A percentile compares a stretch with the other conserved stretches of the same genome.
Conservation (phyloP, 768 basidiomycete genomes). For the Albatrellus ellisii region DNA sequence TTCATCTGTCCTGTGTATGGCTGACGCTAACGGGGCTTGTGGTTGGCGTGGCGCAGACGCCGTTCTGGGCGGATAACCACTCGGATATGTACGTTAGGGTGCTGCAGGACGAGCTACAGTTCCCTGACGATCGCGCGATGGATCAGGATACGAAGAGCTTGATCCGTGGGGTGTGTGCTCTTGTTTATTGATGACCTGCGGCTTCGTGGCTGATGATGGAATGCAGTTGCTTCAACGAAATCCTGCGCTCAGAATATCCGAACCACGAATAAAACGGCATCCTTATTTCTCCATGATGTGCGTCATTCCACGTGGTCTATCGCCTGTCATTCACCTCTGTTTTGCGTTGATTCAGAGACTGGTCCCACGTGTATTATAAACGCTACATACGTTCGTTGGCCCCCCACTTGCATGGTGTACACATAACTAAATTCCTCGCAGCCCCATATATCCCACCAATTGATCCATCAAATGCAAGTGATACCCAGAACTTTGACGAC, state of each 20-base stretch:
- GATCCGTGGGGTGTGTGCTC: conserved; percentile 71
- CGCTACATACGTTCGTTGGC: conserved; percentile 76
- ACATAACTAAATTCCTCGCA: conserved; percentile 19
- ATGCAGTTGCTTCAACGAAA: conserved; percentile 81
- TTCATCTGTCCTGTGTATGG: conserved; percentile 1
- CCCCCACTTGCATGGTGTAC: conserved; percentile 3
- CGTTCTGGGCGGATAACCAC: conserved; percentile 87
- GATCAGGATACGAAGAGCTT: conserved; percentile 93
- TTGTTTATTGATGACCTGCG: neutral
- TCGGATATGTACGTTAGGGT: conserved; percentile 93
- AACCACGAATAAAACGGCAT: conserved; percentile 88
- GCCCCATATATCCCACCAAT: conserved; percentile 91
- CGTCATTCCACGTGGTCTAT: conserved; percentile 19
- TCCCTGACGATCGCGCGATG: conserved; percentile 84
- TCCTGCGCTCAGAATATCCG: conserved; percentile 80
- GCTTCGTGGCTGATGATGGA: conserved; percentile 2
- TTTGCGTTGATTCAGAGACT: conserved; percentile 44
- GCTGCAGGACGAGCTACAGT: conserved; percentile 78
- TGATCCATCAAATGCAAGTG: conserved; percentile 82
- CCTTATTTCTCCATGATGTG: conserved; percentile 94
- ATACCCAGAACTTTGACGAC: conserved; percentile 97
- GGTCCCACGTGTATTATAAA: conserved; percentile 90
- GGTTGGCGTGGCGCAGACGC: conserved; percentile 43
- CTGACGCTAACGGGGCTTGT: conserved; percentile 13
- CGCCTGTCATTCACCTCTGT: conserved; percentile 8